Conservation (phyloP, 2,329 filamentous ascomycete species). For the Aspergillus neoniger region DNA sequence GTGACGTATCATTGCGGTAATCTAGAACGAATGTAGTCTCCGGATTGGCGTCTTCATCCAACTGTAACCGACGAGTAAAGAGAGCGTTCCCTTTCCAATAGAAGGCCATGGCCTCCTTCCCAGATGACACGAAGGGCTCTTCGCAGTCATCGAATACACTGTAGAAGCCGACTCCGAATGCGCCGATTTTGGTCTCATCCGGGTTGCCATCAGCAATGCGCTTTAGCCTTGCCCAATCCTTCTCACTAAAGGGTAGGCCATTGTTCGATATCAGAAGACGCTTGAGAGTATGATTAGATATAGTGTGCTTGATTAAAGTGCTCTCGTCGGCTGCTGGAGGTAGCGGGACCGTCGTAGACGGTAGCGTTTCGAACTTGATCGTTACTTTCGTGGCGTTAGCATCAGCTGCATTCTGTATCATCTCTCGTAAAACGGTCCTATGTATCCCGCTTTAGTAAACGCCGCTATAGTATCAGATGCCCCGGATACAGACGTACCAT, state of each 20-base stretch:
- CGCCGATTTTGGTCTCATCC: slow-evolving; percentile 98
- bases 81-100: slow-evolving; percentile 99
- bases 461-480: slow-evolving; percentile 23
- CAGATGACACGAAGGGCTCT: slow-evolving; percentile 94
- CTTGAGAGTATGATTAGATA: slow-evolving; percentile 81
- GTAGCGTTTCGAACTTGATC: slow-evolving; percentile 88
- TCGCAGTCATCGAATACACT: slow-evolving; percentile 98
- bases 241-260: slow-evolving; percentile 81
- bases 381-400: slow-evolving; percentile 86
- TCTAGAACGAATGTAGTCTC: slow-evolving; percentile 94
- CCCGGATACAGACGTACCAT: slow-evolving; percentile 63
- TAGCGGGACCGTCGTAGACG: slow-evolving; percentile 73
- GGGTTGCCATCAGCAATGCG: slow-evolving; percentile 98
- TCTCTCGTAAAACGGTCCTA: slow-evolving; percentile 73
- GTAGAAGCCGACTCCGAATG: slow-evolving; percentile 98
- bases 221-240: slow-evolving; percentile 91
- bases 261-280: slow-evolving; percentile 92
- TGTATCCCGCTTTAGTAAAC: slow-evolving; percentile 19
- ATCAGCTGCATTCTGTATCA: slow-evolving; percentile 98
- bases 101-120: slow-evolving; percentile 91
- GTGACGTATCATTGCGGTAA: slow-evolving; percentile 85
- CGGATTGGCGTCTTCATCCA: slow-evolving; percentile 65
- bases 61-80: slow-evolving; percentile 81
- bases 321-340: slow-evolving; percentile 67
- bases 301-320: slow-evolving; percentile 75